Conservation (phyloP, 1,284 basidiomycete genomes). For the Porodaedalea pini region DNA sequence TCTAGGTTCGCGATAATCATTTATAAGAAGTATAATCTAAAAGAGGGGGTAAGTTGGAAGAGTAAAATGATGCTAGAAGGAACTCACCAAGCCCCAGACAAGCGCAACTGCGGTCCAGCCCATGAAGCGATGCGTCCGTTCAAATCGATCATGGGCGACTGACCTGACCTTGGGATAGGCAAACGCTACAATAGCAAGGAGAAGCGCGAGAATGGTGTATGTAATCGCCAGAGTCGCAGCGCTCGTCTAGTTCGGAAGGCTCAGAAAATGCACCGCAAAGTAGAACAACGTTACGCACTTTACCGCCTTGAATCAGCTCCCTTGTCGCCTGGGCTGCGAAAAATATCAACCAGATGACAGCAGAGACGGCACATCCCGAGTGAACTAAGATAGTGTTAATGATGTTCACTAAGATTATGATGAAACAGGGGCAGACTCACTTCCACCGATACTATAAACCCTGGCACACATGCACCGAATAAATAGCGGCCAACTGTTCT, state of each 20-base stretch:
- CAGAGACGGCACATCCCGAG: constrained; percentile 52
- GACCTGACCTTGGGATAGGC: constrained; percentile 46
- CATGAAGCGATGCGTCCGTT: constrained; percentile 50
- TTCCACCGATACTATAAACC: constrained; percentile 54
- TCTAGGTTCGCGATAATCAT: constrained; percentile 19
- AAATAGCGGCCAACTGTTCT: constrained; percentile 47
- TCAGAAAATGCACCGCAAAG: not conserved
- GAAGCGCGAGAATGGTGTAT: constrained; percentile 46
- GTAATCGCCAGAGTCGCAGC: constrained; percentile 47
- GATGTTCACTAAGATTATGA: constrained; percentile 6
- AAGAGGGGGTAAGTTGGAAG: not conserved
- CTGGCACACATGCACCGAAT: constrained; percentile 49
- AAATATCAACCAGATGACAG: constrained; percentile 47
- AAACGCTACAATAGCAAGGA: constrained; percentile 48
- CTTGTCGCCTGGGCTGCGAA: constrained; percentile 50
- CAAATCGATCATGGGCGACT: constrained; percentile 48
- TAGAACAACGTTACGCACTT: constrained; percentile 30
- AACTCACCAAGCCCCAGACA: constrained; percentile 50
- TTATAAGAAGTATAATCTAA: constrained; percentile 29
- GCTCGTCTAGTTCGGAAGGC: constrained; percentile 35
- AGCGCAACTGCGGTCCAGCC: constrained; percentile 53
- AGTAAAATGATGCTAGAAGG: not conserved
- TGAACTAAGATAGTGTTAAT: constrained; percentile 37
- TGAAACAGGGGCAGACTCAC: constrained; percentile 26
- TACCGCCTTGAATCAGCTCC: constrained; percentile 39